Evolutionary conservation across 129 eudicot species (phyloP), one percentile per base, ranked within the genome.

Genomic region (Helianthus tuberosus): DNA sequence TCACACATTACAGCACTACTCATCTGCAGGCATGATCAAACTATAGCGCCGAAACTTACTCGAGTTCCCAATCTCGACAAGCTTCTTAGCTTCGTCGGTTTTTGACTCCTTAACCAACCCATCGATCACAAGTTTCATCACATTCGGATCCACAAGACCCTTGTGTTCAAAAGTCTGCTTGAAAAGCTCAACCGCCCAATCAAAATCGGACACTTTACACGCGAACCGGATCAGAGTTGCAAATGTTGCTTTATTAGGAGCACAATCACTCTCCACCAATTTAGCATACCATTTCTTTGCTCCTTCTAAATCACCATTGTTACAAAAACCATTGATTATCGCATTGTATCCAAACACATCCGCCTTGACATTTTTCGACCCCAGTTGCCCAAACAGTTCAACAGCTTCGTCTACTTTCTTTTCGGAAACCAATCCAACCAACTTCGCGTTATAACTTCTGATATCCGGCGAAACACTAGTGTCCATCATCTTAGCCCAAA

Each of bases 361-460:
- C 0, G 89, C 91, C 66, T 67, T 79, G 14, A 85, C 10, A 3
- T 59, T 84, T 20, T 79, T 73, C 0, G 27, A 17, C 49, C 36
- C 79, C 84, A 90, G 16, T 36, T 78, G 76, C 9, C 52, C 72
- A 29, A 85, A 27, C 73, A 85, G 11, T 5, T 74, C 86, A 39
- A 90, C 72, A 2, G 90, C 90, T 36, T 87, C 86, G 0, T 49
- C 1, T 27, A 83, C 6, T 54, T 73, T 75, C 47, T 79, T 77
- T 47, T 79, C 81, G 1, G 53, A 38, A 12, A 76, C 80, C 67
- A 83, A 52, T 14, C 89, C 89, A 11, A 77, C 74, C 71, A 90
- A 55, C 69, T 46, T 85, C 0, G 86, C 52, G n/a, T 85, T 90
- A 29, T 85, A 87, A 23, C 80, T 80, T 64, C 91, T 72, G n/a